Evolutionary conservation across 345 rosid genomes (phyloP).

Genomic region (Passiflora organensis): DNA sequence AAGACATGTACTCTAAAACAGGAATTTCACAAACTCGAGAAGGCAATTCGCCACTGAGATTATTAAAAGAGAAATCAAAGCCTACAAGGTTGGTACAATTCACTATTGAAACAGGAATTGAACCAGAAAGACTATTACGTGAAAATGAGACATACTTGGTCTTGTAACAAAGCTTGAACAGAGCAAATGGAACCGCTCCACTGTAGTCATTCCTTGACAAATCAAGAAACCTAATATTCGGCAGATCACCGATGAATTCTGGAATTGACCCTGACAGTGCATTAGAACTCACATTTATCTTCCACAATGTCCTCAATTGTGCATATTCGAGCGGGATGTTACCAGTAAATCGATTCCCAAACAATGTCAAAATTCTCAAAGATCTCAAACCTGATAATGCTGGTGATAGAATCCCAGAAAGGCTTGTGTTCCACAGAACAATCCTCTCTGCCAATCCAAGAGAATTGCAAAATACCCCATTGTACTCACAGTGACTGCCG

Average conservation of each 20-base stretch:
- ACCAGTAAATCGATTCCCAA: conserved; percentile 77
- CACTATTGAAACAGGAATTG: conserved; percentile 59
- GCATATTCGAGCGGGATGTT: conserved; percentile 71
- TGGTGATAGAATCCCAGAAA: conserved; percentile 61
- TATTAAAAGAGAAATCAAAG: conserved; percentile 77
- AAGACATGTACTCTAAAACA: conserved; percentile 50
- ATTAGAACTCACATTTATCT: conserved; percentile 90
- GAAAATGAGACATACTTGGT: conserved; percentile 75
- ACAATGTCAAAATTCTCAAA: conserved; percentile 78
- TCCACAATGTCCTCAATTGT: conserved; percentile 64
- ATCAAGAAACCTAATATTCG: conserved; percentile 80
- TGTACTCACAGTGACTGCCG: conserved; percentile 62
- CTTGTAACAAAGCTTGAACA: conserved; percentile 67
- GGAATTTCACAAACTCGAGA: conserved; percentile 54
- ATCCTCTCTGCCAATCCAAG: conserved; percentile 72
- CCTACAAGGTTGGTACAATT: conserved; percentile 72
- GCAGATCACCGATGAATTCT: conserved; percentile 75
- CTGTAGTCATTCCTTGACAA: conserved; percentile 67
- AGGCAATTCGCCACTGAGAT: conserved; percentile 63
- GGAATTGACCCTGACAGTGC: conserved; percentile 83
- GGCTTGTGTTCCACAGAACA: conserved; percentile 81
- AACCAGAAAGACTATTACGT: conserved; percentile 64
- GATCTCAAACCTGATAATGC: conserved; percentile 66
- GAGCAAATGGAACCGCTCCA: conserved; percentile 60
- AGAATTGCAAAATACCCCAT: conserved; percentile 67